A percentile compares a stretch with the other conserved stretches of the same genome.
Conservation (phyloP, 192 early-diverging fungal species). For the Backusella circina region DNA sequence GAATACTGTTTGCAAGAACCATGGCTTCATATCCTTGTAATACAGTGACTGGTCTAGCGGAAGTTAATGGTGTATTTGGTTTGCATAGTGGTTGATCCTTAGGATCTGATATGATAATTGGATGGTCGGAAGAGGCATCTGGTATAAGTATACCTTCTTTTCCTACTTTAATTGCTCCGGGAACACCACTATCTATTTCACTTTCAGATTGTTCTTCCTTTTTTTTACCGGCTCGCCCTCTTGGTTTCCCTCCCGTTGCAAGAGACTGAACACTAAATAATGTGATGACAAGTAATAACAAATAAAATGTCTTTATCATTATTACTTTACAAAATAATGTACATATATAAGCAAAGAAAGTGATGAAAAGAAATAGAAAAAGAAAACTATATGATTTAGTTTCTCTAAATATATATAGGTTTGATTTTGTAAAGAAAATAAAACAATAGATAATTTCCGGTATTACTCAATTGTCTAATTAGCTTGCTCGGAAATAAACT, state of each 20-base stretch:
- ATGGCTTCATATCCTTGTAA: conserved; percentile 23
- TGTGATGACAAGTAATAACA: not conserved
- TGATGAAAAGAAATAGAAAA: not conserved
- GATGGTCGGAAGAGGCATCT: conserved; percentile 22
- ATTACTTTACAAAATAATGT: not conserved
- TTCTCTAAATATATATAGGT: not conserved
- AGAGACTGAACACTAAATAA: not conserved
- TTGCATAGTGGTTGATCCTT: conserved; percentile 24
- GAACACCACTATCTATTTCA: not conserved
- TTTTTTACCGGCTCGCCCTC: not conserved
- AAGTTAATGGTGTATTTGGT: not conserved
- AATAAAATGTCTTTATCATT: conserved; percentile 1
- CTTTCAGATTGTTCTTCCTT: not conserved
- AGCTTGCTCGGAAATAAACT: not conserved
- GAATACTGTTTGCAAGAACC: conserved; percentile 19
- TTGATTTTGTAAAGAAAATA: not conserved
- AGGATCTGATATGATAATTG: conserved; percentile 14
- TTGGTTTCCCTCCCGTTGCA: not conserved
- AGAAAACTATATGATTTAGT: not conserved
- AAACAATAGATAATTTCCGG: not conserved
- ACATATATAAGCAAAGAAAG: not conserved
- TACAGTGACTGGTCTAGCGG: conserved; percentile 6
- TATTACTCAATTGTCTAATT: not conserved
- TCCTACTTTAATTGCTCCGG: conserved; percentile 12
- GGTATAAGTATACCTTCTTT: conserved; percentile 6